phyloP scores from a whole-genome alignment of 345 rosid genomes.

The Eucalyptus sideroxylon region DNA sequence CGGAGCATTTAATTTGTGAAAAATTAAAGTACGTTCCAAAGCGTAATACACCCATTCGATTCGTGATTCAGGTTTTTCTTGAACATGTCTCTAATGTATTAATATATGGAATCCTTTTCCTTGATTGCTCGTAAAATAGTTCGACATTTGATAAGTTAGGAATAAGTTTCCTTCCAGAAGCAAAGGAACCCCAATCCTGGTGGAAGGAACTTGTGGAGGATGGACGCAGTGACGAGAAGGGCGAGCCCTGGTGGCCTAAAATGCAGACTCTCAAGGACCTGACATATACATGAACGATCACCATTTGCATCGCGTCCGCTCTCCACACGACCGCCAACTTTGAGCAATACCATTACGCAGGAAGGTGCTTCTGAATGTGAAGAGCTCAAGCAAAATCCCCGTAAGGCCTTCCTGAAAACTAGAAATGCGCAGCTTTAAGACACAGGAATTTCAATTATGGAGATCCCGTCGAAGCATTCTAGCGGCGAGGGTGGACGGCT shows the following conservation, averaged over 20 bases:
- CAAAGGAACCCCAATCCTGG: slow-evolving; percentile 20
- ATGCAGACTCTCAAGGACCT: not conserved
- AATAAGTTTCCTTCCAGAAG: not conserved
- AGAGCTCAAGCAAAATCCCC: not conserved
- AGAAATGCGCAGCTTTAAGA: not conserved
- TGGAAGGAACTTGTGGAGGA: slow-evolving; percentile 18
- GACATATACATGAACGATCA: not conserved
- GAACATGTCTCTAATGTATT: not conserved
- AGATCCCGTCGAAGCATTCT: not conserved
- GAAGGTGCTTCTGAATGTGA: not conserved
- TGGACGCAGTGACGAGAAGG: slow-evolving; percentile 27
- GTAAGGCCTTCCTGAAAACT: not conserved
- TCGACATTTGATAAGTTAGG: too few relatives aligned
- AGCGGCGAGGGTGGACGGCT: not conserved
- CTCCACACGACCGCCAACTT: not conserved
- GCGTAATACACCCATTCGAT: accelerated
- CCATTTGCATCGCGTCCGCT: not conserved
- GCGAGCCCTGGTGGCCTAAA: slow-evolving; percentile 26
- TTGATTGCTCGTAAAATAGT: too few relatives aligned
- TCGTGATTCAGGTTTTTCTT: not conserved
- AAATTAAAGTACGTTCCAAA: not conserved
- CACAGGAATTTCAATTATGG: not conserved
- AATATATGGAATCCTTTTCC: too few relatives aligned
- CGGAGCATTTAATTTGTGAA: not conserved
- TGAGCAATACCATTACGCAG: not conserved